These are phyloP conservation scores for Stachybotrys elegans DNA, from an alignment of 2,329 filamentous ascomycete species.

Conservation along the genomic window DNA sequence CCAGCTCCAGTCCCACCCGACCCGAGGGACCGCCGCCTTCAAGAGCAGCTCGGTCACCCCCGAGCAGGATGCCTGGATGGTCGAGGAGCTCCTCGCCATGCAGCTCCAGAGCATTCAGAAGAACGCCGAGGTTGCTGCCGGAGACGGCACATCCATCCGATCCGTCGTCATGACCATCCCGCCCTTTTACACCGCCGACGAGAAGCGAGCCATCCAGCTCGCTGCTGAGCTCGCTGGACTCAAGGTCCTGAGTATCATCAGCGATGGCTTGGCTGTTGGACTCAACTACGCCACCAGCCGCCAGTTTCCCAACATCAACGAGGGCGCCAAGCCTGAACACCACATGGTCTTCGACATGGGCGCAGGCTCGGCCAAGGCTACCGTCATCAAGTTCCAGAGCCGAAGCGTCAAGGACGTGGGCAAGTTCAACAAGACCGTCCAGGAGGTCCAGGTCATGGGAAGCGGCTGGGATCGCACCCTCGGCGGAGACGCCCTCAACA, in stretches of 20 bases:
- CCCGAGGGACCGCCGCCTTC: slow-evolving; percentile 71
- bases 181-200: slow-evolving; percentile 82
- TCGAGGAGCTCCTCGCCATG: slow-evolving; percentile 96
- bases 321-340: slow-evolving; percentile 81
- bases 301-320: slow-evolving; percentile 78
- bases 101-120: slow-evolving; percentile 85
- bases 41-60: slow-evolving; percentile 64
- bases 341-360: slow-evolving; percentile 98
- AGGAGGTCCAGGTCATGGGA: slow-evolving; percentile 87
- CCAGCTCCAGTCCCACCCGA: slow-evolving; percentile 55
- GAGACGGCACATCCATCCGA: slow-evolving; percentile 65
- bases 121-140: slow-evolving; percentile 81
- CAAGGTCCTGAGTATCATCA: slow-evolving; percentile 78
- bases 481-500: slow-evolving; percentile 85
- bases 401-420: slow-evolving; percentile 85
- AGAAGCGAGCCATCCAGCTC: slow-evolving; percentile 79
- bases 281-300: slow-evolving; percentile 91
- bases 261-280: slow-evolving; percentile 86
- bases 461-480: slow-evolving; percentile 84
- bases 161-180: slow-evolving; percentile 88
- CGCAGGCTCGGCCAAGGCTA: slow-evolving; percentile 87
- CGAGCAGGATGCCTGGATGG: slow-evolving; percentile 63
- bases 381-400: slow-evolving; percentile 84
- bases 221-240: slow-evolving; percentile 86
- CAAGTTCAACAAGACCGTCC: slow-evolving; percentile 92